Evolutionary conservation across 176 grass and related monocot genomes (phyloP).

Genomic region (Pontederia paniculata): DNA sequence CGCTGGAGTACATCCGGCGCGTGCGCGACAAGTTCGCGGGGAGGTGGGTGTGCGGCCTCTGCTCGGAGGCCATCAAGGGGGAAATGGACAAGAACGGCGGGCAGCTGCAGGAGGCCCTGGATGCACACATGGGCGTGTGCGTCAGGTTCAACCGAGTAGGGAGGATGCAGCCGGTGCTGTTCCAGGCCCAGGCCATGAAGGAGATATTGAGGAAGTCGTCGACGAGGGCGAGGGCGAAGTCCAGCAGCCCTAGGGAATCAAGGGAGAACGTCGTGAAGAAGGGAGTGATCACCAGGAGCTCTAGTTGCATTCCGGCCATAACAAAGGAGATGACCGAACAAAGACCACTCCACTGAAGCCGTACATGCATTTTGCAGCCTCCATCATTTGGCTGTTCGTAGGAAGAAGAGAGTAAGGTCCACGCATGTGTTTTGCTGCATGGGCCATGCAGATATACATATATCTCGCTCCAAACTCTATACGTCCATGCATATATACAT

Average conservation of each 20-base stretch:
- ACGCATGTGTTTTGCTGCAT: too few relatives aligned
- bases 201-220: constrained; percentile 57
- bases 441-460: too few relatives aligned
- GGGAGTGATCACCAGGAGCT: constrained; percentile 43
- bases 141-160: constrained; percentile 58
- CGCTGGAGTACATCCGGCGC: constrained; percentile 51
- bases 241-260: constrained; percentile 37
- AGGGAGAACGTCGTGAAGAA: neutral
- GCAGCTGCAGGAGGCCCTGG: constrained; percentile 44
- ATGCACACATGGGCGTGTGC: constrained; percentile 57
- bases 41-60: constrained; percentile 69
- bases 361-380: too few relatives aligned
- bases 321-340: constrained; percentile 38
- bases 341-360: neutral
- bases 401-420: too few relatives aligned
- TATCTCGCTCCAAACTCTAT: too few relatives aligned
- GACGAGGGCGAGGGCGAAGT: constrained; percentile 23
- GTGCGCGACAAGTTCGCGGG: constrained; percentile 68
- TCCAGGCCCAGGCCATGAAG: constrained; percentile 86
- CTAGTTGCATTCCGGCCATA: constrained; percentile 88
- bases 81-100: constrained; percentile 39
- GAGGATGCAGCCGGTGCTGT: constrained; percentile 58
- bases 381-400: too few relatives aligned
- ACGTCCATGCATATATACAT: too few relatives aligned
- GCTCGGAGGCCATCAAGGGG: constrained; percentile 49